Conservation (phyloP, 2,329 filamentous ascomycete species). For the Ambrosiella beaveri region DNA sequence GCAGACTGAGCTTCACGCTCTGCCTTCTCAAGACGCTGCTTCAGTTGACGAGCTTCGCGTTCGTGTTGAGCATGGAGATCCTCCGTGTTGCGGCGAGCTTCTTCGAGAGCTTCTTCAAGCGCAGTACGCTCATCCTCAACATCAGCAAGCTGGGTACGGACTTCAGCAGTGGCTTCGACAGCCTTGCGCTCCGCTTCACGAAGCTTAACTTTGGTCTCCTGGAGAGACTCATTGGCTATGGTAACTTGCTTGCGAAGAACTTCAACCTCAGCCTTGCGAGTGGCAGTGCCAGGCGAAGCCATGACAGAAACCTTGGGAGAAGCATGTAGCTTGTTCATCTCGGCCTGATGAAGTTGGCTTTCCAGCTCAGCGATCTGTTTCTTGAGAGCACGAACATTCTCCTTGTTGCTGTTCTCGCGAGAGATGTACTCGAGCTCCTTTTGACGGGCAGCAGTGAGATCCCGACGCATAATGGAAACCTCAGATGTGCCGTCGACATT, state of each 20-base stretch:
- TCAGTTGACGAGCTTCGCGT: constrained; percentile 26
- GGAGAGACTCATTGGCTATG: constrained; percentile 39
- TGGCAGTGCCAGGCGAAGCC: constrained; percentile 28
- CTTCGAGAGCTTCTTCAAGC: constrained; percentile 40
- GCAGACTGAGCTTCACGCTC: constrained; percentile 27
- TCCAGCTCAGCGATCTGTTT: constrained; percentile 50
- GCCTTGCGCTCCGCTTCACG: constrained; percentile 34
- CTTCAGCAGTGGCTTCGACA: constrained; percentile 25
- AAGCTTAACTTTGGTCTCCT: constrained; percentile 33
- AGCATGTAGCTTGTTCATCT: constrained; percentile 29
- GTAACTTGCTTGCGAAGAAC: constrained; percentile 44
- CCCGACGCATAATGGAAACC: constrained; percentile 42
- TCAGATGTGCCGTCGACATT: constrained; percentile 31
- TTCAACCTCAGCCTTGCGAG: constrained; percentile 38
- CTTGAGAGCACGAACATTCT: constrained; percentile 44
- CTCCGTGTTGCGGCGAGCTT: constrained; percentile 34
- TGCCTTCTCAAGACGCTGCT: constrained; percentile 33
- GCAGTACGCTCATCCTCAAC: constrained; percentile 41
- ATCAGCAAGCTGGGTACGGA: constrained; percentile 38
- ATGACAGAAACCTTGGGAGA: not conserved
- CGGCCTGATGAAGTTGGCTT: constrained; percentile 46
- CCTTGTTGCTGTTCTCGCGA: constrained; percentile 47
- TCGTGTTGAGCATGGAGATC: constrained; percentile 28
- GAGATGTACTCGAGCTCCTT: constrained; percentile 48
- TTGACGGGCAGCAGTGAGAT: constrained; percentile 45